Percentiles rank a stretch among this genome's conserved stretches.
Conservation (phyloP, 495 filamentous ascomycete genomes). For the Xylaria curta region DNA sequence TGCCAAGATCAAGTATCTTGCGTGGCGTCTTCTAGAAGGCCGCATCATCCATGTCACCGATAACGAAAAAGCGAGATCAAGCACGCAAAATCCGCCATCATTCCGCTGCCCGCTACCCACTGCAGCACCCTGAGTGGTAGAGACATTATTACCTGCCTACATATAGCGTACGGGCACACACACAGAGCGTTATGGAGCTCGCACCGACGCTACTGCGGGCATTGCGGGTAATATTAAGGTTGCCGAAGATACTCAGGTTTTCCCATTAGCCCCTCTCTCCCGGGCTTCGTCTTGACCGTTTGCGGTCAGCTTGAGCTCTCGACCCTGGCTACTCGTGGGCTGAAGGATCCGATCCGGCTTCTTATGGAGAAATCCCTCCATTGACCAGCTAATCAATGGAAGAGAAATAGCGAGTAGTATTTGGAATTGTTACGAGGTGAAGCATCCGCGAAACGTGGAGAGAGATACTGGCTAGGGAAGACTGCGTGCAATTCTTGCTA, state of each 20-base stretch:
- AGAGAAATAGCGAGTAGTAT: background rate
- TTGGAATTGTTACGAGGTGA: slow-evolving; percentile 24
- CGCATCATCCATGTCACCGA: slow-evolving; percentile 23
- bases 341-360: slow-evolving; percentile 26
- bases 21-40: slow-evolving; percentile 26
- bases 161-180: background rate
- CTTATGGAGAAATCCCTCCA: slow-evolving; percentile 18
- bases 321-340: slow-evolving; percentile 17
- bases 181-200: background rate
- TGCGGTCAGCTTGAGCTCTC: slow-evolving; percentile 13
- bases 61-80: slow-evolving; percentile 23
- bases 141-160: slow-evolving; percentile 13
- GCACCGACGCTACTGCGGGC: slow-evolving; percentile 23
- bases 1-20: slow-evolving; percentile 11
- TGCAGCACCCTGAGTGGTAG: background rate
- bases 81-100: slow-evolving; percentile 10
- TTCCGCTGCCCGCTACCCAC: slow-evolving; percentile 12
- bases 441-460: slow-evolving; percentile 27
- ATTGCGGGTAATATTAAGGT: slow-evolving; percentile 25
- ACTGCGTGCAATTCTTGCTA: slow-evolving; percentile 19
- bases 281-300: slow-evolving; percentile 5
- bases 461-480: slow-evolving; percentile 15
- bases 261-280: background rate
- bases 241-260: slow-evolving; percentile 21
- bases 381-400: slow-evolving; percentile 17